Evolutionary conservation across 768 basidiomycete genomes (phyloP), one percentile per base, ranked within the genome.

Genomic region (Kwoniella newhampshirensis): DNA sequence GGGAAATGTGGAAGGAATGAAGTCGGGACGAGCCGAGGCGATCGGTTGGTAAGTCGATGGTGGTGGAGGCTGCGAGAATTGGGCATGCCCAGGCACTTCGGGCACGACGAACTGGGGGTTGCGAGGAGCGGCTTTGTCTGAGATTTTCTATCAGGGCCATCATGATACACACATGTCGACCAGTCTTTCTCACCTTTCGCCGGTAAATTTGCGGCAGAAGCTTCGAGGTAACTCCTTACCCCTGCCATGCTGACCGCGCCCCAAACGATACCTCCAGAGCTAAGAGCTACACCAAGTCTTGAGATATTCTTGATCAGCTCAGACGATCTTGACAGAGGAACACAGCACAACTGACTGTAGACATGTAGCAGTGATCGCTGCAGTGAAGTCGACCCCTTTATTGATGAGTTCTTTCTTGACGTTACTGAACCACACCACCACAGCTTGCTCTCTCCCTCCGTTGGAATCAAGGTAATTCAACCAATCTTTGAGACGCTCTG

Each of bases 1-100:
- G 2, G 69, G 69, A 42, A 58, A 71, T 3, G 69, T 71, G 7
- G 69, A 71, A 1, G 69, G 69, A n/a, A 71, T 46, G 13, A 59
- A 51, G 44, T 57, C 60, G 12, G 51, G 50, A n/a, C 54, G 32
- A 4, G 32, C 20, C 17, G 49, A 58, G 4, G 26, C 8, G 8
- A 27, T 50, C 9, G 40, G 12, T 36, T 58, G 42, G 27, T 25
- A 42, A 5, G 26, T 15, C 4, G 48, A 48, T 7, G 30, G 3
- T 13, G 45, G 42, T 11, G 20, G 0, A 27, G 32, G 2, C 28
- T 46, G 54, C 20, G 54, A 47, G 25, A 20, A 46, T 28, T 30
- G 30, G 28, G 52, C 23, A 18, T 44, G 49, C 21, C 30, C 40
- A 11, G 54, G 39, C 23, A 20, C n/a, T 20, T 12, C 21, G 18